Percentiles rank a stretch among this genome's conserved stretches.
Conservation (phyloP, 75 land plant genomes). For the Cupressus sempervirens region DNA sequence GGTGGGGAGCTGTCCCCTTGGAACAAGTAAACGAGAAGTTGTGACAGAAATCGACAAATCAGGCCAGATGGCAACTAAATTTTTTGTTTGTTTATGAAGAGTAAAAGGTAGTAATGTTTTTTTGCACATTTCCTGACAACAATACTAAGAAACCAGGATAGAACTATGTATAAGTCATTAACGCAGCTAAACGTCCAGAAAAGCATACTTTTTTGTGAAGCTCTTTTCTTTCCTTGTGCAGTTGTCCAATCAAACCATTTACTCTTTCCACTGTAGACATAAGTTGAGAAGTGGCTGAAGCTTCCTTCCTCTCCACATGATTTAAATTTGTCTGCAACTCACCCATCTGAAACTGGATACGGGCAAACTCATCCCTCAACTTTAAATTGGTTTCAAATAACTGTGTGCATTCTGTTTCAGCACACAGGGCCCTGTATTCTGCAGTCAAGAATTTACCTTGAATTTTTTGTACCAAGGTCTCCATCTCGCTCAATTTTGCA, state of each 20-base stretch:
- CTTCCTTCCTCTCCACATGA: conserved; percentile 18
- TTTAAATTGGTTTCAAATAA: conserved; percentile 36
- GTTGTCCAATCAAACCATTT: conserved; percentile 35
- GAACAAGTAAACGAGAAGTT: not conserved
- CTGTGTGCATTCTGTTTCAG: conserved; percentile 26
- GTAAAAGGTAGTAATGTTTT: not conserved
- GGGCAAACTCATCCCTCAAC: conserved; percentile 33
- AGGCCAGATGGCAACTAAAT: not conserved
- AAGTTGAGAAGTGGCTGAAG: conserved; percentile 22
- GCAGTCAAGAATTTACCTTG: conserved; percentile 6
- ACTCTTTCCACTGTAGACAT: conserved; percentile 19
- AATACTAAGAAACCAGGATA: not conserved
- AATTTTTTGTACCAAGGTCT: conserved; percentile 26
- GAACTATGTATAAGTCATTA: not conserved
- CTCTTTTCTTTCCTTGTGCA: conserved; percentile 24
- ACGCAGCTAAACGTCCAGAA: not conserved
- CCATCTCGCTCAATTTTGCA: conserved; percentile 28
- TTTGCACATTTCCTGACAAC: not conserved
- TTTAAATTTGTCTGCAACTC: conserved; percentile 31
- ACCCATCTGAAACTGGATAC: conserved; percentile 26
- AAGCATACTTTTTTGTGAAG: conserved; percentile 47
- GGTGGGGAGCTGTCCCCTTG: no score
- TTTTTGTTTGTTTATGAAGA: not conserved
- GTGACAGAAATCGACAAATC: not conserved
- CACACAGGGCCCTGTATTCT: conserved; percentile 1